Evolutionary conservation across 306 rosid species (phyloP).

Genomic region (Pueraria montana): DNA sequence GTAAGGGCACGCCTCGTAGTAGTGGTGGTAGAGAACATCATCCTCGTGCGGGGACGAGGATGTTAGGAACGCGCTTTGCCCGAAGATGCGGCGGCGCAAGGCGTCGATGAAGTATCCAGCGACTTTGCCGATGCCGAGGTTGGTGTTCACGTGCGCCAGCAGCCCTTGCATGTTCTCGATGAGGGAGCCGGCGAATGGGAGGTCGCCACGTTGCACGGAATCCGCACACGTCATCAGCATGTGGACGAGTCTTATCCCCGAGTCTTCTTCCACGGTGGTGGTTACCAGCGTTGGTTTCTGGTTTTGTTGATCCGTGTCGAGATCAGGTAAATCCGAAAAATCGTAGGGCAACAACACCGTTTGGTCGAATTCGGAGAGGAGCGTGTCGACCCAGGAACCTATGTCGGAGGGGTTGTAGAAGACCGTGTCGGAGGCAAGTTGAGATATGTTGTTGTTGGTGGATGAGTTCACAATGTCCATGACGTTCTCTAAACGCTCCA

Average conservation of each 20-base stretch:
- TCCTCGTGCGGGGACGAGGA: conserved; percentile 45
- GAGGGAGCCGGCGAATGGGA: conserved; percentile 73
- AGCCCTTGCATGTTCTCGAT: conserved; percentile 81
- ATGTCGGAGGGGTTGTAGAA: conserved; percentile 82
- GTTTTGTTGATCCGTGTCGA: conserved; percentile 32
- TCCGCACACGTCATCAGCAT: conserved; percentile 87
- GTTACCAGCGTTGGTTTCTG: conserved; percentile 51
- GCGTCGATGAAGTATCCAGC: conserved; percentile 91
- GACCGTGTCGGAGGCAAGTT: conserved; percentile 69
- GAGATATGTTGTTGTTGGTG: conserved; percentile 66
- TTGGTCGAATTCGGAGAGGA: conserved; percentile 72
- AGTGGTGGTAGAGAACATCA: conserved; percentile 79
- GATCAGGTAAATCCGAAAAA: conserved; percentile 57
- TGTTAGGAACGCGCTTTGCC: conserved; percentile 12
- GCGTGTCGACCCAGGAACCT: conserved; percentile 83
- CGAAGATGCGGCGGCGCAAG: conserved; percentile 71
- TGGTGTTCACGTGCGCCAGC: conserved; percentile 65
- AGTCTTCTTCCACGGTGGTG: conserved; percentile 82
- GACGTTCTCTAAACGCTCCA: conserved; percentile 71
- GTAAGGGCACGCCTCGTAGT: conserved; percentile 89
- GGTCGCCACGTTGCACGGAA: conserved; percentile 76
- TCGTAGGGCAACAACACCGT: conserved; percentile 59
- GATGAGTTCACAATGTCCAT: conserved; percentile 64
- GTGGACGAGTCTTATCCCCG: conserved; percentile 85
- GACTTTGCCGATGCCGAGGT: conserved; percentile 90